Evolutionary conservation across 2,329 filamentous ascomycete species (phyloP).

Genomic region (Neobulgaria alba): DNA sequence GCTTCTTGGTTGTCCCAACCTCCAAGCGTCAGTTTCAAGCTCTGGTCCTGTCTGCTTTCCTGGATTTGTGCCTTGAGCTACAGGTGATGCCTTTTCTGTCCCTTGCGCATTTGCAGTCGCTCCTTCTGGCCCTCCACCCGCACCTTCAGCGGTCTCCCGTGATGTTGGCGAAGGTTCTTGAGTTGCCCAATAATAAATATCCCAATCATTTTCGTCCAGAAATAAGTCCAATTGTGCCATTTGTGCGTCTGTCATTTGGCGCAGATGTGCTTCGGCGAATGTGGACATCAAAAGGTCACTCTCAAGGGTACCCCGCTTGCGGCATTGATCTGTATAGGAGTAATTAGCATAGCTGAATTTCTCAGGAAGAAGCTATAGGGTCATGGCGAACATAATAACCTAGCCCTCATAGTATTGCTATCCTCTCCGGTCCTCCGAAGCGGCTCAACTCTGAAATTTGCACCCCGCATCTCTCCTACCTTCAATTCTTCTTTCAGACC

Average conservation of each 20-base stretch:
- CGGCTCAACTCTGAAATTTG: slow-evolving; percentile 83
- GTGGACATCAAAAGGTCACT: slow-evolving; percentile 93
- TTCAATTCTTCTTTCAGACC: slow-evolving; percentile 52
- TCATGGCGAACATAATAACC: slow-evolving; percentile 53
- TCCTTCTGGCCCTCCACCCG: slow-evolving; percentile 30
- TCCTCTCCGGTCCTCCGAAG: slow-evolving; percentile 78
- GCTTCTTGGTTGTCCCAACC: slow-evolving; percentile 32
- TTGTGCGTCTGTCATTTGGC: slow-evolving; percentile 61
- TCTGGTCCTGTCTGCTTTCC: slow-evolving; percentile 25
- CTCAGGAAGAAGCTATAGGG: slow-evolving; percentile 1
- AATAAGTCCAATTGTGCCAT: slow-evolving; percentile 83
- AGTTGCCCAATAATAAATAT: slow-evolving; percentile 99
- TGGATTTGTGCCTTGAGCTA: slow-evolving; percentile 22
- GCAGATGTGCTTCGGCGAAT: slow-evolving; percentile 75
- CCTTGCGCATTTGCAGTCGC: slow-evolving; percentile 18
- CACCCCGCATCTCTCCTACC: slow-evolving; percentile 82
- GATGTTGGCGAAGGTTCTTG: slow-evolving; percentile 61
- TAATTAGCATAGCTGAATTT: slow-evolving; percentile 3
- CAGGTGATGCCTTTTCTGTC: slow-evolving; percentile 16
- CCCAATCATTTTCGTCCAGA: slow-evolving; percentile 99
- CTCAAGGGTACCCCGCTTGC: slow-evolving; percentile 92
- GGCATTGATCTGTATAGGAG: slow-evolving; percentile 72
- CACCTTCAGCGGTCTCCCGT: slow-evolving; percentile 45
- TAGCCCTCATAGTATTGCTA: slow-evolving; percentile 74
- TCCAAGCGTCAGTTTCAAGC: slow-evolving; percentile 24